Evolutionary conservation across 1,284 basidiomycete genomes (phyloP).

Genomic region (Ceratobasidium sp.): DNA sequence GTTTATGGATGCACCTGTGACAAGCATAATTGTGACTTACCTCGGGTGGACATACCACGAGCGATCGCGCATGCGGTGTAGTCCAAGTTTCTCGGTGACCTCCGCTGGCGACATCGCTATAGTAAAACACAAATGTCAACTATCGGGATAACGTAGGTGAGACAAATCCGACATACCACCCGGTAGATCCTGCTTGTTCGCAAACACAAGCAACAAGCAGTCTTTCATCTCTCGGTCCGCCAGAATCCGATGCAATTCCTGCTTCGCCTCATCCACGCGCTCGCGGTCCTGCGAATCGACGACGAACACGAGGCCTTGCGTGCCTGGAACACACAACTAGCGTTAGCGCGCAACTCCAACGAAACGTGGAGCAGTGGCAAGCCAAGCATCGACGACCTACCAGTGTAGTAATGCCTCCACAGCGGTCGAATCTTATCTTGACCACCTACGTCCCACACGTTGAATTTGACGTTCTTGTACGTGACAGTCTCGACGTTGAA

Average conservation of each 20-base stretch:
- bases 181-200: conserved; percentile 99
- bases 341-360: conserved; percentile 48
- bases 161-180: conserved; percentile 72
- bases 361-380: not conserved
- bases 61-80: conserved; percentile 95
- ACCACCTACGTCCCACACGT: conserved; percentile 99
- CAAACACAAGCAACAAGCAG: conserved; percentile 95
- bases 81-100: conserved; percentile 95
- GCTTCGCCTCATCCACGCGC: conserved; percentile 95
- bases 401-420: conserved; percentile 95
- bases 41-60: conserved; percentile 99
- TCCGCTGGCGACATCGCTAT: conserved; percentile 98
- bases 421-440: conserved; percentile 98
- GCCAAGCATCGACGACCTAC: conserved; percentile 48
- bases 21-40: conserved; percentile 59
- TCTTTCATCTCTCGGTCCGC: conserved; percentile 99
- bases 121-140: conserved; percentile 38
- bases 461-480: conserved; percentile 99
- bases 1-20: not conserved
- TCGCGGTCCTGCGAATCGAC: conserved; percentile 85
- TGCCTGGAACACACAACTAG: conserved; percentile 60
- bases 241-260: conserved; percentile 96
- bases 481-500: conserved; percentile 99
- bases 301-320: conserved; percentile 70
- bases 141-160: conserved; percentile 1